Percentiles rank a stretch among this genome's conserved stretches.
Conservation (phyloP, 2,329 filamentous ascomycete species). For the Thielaviopsis musarum region DNA sequence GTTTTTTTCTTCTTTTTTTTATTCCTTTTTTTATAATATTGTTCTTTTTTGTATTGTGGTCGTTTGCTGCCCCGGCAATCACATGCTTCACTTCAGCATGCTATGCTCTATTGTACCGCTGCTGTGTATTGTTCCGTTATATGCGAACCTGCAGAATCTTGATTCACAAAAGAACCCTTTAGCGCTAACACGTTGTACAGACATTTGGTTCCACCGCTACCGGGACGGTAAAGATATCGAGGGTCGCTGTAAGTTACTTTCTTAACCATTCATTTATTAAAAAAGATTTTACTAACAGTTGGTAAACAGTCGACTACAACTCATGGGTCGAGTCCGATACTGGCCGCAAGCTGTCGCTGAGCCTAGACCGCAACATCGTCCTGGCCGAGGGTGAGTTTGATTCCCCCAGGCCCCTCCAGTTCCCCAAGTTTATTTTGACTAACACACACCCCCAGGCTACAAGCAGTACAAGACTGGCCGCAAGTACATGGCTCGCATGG, state of each 20-base stretch:
- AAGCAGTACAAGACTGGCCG: slow-evolving; percentile 84
- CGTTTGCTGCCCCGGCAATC: too few relatives aligned
- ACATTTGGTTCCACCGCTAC: slow-evolving; percentile 92
- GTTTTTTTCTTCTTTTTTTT: slow-evolving; percentile 19
- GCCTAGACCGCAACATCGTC: slow-evolving; percentile 62
- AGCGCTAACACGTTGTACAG: slow-evolving; percentile 27
- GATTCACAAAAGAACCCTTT: neutral
- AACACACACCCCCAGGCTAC: slow-evolving; percentile 45
- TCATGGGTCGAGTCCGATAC: slow-evolving; percentile 94
- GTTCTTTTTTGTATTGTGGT: neutral
- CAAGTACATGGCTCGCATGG: slow-evolving; percentile 77
- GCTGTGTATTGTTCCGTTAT: neutral
- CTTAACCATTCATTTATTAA: neutral
- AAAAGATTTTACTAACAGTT: slow-evolving; percentile 14
- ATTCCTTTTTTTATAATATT: too few relatives aligned
- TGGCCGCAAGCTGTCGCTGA: slow-evolving; percentile 55
- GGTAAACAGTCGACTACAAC: slow-evolving; percentile 74
- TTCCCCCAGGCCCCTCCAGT: neutral
- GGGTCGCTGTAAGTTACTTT: slow-evolving; percentile 58
- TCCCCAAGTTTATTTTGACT: neutral
- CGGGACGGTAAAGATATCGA: slow-evolving; percentile 71
- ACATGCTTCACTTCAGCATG: neutral
- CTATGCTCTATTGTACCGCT: neutral
- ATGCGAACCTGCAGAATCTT: neutral
- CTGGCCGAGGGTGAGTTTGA: slow-evolving; percentile 61